These are phyloP conservation scores for Chlamydomonas applanata DNA, from an alignment of 139 green algal species.

Conservation along the genomic window DNA sequence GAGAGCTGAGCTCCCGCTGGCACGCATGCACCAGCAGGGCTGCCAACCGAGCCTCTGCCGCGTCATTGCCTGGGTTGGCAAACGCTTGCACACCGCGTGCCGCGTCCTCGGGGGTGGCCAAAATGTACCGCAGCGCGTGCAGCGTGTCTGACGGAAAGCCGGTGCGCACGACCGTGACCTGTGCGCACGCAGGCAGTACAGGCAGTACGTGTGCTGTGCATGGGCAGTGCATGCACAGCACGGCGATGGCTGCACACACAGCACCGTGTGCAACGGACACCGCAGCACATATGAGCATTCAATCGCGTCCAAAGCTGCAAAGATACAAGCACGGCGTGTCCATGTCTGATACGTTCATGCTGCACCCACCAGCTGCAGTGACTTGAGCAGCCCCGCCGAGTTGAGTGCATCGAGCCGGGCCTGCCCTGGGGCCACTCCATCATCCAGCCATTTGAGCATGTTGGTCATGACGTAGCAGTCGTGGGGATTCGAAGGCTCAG, in stretches of 20 bases:
- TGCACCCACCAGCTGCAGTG: constrained; percentile 34
- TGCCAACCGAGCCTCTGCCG: constrained; percentile 29
- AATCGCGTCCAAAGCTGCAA: not conserved
- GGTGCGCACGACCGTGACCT: constrained; percentile 27
- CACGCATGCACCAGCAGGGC: constrained; percentile 38
- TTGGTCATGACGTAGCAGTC: constrained; percentile 50
- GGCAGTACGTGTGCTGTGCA: too few species aligned
- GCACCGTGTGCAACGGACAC: too few species aligned
- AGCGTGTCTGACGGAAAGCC: constrained; percentile 40
- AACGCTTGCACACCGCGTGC: not conserved
- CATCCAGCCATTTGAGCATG: constrained; percentile 35
- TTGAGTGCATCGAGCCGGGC: constrained; percentile 28
- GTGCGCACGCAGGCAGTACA: not conserved
- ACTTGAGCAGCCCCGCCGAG: constrained; percentile 19
- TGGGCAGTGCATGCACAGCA: too few species aligned
- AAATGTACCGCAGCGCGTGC: constrained; percentile 39
- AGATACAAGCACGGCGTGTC: too few species aligned
- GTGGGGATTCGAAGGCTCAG: constrained; percentile 43
- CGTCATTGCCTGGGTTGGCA: constrained; percentile 4
- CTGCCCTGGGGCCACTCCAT: constrained; percentile 1
- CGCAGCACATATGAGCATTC: not conserved
- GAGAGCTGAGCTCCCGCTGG: constrained; percentile 23
- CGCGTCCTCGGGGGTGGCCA: constrained; percentile 14
- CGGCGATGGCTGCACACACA: too few species aligned
- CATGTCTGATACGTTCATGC: too few species aligned